Evolutionary conservation across 139 green algal species (phyloP), one percentile per base, ranked within the genome.

Genomic region (Asterochloris sp.): DNA sequence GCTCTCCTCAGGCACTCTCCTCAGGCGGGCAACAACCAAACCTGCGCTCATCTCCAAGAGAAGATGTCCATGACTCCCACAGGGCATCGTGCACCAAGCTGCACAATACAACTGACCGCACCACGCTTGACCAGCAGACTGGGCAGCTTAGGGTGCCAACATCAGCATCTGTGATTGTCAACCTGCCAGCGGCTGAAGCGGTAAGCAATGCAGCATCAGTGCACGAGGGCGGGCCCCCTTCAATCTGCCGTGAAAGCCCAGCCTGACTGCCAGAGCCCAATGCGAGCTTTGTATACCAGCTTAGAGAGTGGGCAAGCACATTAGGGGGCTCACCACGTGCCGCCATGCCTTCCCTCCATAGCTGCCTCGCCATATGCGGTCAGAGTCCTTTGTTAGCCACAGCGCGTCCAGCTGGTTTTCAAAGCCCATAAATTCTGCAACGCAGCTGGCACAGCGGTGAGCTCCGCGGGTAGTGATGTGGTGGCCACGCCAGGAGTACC

Each of bases 291-390:
- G 19, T 54, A 6, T 54, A 54, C 2, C 38, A 10, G 38, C 38
- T 10, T 54, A 54, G 38, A 54, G 38, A 6, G 6, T 54, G 38
- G 38, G 38, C 24, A 84, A 66, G 62, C 13, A 9, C n/a, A 54
- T 13, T 28, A 10, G 54, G n/a, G 15, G 11, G 21, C 73, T n/a
- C 29, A 87, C 90, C 86, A 96, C 83, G 80, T 96, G 87, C 62
- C 86, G 86, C 93, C 93, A 96, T 76, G 95, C 93, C 79, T 89
- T 91, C 81, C 91, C 92, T 88, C 95, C 95, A 84, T 94, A 94
- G 10, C 88, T 93, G 73, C 93, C 93, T 15, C 88, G 85, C 93
- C 93, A 96, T 69, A 96, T 91, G 66, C 92, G 88, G 23, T 92
- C 83, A 62, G 84, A 90, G 74, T 88, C 84, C n/a, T 83, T 78